phyloP scores from a whole-genome alignment of 805 yeast species.

The Metschnikowia lunata region DNA sequence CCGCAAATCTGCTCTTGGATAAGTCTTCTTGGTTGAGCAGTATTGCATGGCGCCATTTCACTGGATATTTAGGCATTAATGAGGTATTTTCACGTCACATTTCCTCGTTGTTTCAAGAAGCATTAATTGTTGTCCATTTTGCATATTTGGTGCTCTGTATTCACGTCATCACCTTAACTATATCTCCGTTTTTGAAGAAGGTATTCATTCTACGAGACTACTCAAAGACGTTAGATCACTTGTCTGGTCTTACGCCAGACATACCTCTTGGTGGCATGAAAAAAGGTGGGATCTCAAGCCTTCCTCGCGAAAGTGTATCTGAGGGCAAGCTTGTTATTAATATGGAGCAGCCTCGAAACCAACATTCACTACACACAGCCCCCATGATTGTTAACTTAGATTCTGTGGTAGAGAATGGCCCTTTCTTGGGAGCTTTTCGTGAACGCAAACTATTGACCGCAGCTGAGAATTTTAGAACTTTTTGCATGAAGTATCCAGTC shows the following conservation, averaged over 20 bases:
- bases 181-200: constrained; percentile 16
- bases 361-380: background rate
- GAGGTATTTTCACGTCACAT: constrained; percentile 1
- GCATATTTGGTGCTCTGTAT: constrained; percentile 24
- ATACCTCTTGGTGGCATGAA: constrained; percentile 17
- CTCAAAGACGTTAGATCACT: constrained; percentile 20
- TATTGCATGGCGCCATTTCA: background rate
- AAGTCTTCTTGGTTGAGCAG: constrained; percentile 6
- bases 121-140: constrained; percentile 13
- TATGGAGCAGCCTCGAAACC: constrained; percentile 10
- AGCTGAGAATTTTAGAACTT: constrained; percentile 25
- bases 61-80: background rate
- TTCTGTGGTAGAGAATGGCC: background rate
- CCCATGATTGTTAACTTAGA: constrained; percentile 7
- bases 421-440: background rate
- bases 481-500: constrained; percentile 23
- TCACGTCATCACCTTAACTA: constrained; percentile 23
- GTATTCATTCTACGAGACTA: constrained; percentile 18
- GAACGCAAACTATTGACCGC: constrained; percentile 14
- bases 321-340: constrained; percentile 15
- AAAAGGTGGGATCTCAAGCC: constrained; percentile 8
- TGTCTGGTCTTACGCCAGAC: constrained; percentile 20
- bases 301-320: constrained; percentile 9
- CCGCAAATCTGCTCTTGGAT: constrained; percentile 1
- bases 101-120: constrained; percentile 11